Base-by-base conservation (phyloP, 169 alveolate genomes). In the Amoebophrya sp. region DNA sequence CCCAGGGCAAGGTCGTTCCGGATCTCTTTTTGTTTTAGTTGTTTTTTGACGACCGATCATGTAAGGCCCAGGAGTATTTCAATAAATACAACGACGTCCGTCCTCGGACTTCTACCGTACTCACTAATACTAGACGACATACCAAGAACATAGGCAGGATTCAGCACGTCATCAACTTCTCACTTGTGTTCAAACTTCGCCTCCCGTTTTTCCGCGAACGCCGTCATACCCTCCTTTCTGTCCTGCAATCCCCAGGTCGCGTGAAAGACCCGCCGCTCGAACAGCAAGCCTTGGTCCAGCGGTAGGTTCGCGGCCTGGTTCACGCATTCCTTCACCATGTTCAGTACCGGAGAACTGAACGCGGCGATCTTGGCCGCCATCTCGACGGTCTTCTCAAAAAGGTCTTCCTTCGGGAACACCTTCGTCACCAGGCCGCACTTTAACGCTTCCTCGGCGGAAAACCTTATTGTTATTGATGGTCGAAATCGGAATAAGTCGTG, bases 201-300 rank as follows among this genome's bases (percentile, higher is more conserved):
- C 54, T 94, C 92, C 91, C 97, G 95, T 91, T 95, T 96, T 77
- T 95, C 96, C 35, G 93, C 94, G 91, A 96, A 96, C 3, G 98
- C 97, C 39, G 93, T 92, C 98, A 96, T 96, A 40, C 98, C 98
- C 92, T 96, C 98, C 77, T 92, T 93, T 92, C 97, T 95, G 89
- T 96, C 98, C 77, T 94, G 53, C 29, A 96, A 93, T 10, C 95
- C 98, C 90, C 95, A 96, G 29, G 97, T 96, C 33, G 96, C 89
- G 91, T 95, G 96, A 96, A 96, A 96, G 18, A 94, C 89, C 89
- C 95, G 93, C 93, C 95, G 95, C 91, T 96, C 98, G 92, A 66
- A 96, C 66, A 92, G 90, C 18, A 96, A 91, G 14, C 97, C 98
- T 14, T 94, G 95, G 89, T 93, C 89, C 38, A 96, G 93, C 12